Evolutionary conservation across 108 stramenopile genomes (phyloP).

Genomic region (Mediolabrus comicus): DNA sequence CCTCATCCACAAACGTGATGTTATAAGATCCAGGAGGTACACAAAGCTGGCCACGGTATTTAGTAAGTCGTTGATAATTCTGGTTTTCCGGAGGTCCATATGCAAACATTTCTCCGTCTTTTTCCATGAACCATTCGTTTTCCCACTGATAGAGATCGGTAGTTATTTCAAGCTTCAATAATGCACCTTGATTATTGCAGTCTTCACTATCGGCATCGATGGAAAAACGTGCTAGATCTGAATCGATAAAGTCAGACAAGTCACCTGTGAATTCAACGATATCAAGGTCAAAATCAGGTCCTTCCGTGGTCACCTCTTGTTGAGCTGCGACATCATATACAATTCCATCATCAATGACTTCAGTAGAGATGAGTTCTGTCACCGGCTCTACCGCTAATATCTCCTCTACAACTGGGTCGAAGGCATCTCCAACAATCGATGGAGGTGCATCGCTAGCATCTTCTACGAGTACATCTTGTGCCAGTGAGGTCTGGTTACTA

Average conservation of each 20-base stretch:
- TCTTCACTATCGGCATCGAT: background rate
- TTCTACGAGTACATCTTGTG: background rate
- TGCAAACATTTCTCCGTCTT: background rate
- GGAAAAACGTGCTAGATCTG: background rate
- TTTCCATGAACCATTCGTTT: background rate
- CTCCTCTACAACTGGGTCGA: too few species aligned
- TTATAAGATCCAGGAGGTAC: background rate
- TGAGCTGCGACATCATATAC: background rate
- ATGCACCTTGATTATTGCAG: background rate
- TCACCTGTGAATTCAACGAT: background rate
- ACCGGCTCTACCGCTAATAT: background rate
- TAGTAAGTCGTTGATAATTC: background rate
- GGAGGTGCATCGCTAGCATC: background rate
- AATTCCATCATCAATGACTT: background rate
- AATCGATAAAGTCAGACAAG: background rate
- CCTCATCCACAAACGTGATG: background rate
- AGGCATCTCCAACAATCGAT: background rate
- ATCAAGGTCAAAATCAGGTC: background rate
- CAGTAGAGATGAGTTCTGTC: background rate
- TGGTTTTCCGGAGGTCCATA: slow-evolving; percentile 1
- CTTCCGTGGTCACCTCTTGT: background rate
- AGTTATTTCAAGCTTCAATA: background rate
- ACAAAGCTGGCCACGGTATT: slow-evolving; percentile 5
- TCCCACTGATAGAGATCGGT: slow-evolving; percentile 6
- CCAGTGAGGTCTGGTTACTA: background rate